phyloP scores from a whole-genome alignment of 1,284 basidiomycete genomes.

The Trichosporon sp. region DNA sequence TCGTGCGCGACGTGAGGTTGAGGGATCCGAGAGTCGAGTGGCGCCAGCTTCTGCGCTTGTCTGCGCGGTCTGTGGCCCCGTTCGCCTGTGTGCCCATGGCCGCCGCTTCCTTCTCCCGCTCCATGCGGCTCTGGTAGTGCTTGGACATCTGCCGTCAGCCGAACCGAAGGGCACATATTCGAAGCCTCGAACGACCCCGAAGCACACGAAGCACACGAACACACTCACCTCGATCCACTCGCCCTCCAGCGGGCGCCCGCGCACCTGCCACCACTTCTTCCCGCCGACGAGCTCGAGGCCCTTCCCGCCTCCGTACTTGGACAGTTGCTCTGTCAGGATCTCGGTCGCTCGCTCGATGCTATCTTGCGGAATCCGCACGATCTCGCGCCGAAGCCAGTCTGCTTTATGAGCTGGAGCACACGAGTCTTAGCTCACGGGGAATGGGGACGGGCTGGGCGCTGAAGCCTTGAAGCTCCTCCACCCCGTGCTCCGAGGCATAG shows the following conservation, averaged over 20 bases:
- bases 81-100: neutral
- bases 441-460: slow-evolving; percentile 47
- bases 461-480: slow-evolving; percentile 51
- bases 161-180: neutral
- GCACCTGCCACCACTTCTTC: slow-evolving; percentile 89
- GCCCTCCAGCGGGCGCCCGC: slow-evolving; percentile 67
- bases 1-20: neutral
- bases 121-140: slow-evolving; percentile 39
- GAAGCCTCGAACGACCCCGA: neutral
- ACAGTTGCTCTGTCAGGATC: slow-evolving; percentile 45
- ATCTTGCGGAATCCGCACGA: slow-evolving; percentile 44
- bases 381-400: slow-evolving; percentile 44
- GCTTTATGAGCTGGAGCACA: neutral
- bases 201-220: neutral
- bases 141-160: slow-evolving; percentile 47
- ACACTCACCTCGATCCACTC: slow-evolving; percentile 72
- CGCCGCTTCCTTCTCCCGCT: neutral
- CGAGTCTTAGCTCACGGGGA: slow-evolving; percentile 29
- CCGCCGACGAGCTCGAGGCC: slow-evolving; percentile 62
- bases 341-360: slow-evolving; percentile 40
- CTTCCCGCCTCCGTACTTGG: slow-evolving; percentile 31
- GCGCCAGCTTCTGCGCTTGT: slow-evolving; percentile 5
- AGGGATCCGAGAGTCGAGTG: neutral
- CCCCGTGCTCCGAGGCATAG: slow-evolving; percentile 40
- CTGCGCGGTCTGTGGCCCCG: neutral